Evolutionary conservation across 2,329 filamentous ascomycete species (phyloP).

Genomic region (Mycocentrospora acerina): DNA sequence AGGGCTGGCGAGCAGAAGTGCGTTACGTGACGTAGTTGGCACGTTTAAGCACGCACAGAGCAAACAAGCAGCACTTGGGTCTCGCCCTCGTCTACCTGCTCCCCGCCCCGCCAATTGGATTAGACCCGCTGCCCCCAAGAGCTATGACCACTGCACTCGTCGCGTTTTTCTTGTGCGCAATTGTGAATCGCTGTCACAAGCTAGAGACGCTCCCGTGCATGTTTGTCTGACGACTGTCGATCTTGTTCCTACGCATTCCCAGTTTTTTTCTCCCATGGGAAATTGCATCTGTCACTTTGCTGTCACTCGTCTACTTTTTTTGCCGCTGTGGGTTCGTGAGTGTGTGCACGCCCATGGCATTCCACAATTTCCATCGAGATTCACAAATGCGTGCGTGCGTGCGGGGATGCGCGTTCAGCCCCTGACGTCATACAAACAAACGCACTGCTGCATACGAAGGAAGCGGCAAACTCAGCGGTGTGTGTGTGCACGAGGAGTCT

Average conservation of each 20-base stretch:
- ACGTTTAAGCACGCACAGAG: slow-evolving; percentile 19
- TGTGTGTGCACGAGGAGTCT: no score
- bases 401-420: slow-evolving; percentile 20
- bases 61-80: no score
- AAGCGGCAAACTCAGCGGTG: no score
- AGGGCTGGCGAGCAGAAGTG: slow-evolving; percentile 14
- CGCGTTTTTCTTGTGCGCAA: no score
- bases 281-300: neutral
- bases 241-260: no score
- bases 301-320: neutral
- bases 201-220: no score
- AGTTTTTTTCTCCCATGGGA: neutral
- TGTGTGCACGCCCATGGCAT: slow-evolving; percentile 21
- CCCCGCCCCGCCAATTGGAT: no score
- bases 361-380: slow-evolving; percentile 30
- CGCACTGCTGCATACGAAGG: slow-evolving; percentile 14
- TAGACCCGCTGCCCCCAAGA: neutral
- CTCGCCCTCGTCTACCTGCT: no score
- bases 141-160: no score
- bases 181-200: no score
- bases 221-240: no score
- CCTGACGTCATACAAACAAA: slow-evolving; percentile 18
- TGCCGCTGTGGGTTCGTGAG: no score
- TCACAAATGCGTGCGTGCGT: slow-evolving; percentile 6
- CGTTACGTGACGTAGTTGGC: slow-evolving; percentile 34